Conservation (phyloP, 306 rosid species). For the Purshia tridentata region DNA sequence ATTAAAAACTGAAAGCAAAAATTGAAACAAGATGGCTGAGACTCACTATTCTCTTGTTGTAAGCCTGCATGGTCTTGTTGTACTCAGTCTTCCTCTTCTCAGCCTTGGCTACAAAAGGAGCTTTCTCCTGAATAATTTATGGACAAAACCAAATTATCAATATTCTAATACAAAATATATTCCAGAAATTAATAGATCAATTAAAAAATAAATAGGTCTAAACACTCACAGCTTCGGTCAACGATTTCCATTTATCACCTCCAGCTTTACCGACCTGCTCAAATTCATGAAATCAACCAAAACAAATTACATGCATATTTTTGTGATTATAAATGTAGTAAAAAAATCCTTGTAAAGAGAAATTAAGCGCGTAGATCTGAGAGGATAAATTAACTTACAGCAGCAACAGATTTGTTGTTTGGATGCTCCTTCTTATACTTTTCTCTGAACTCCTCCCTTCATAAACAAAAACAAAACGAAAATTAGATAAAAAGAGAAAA, state of each 20-base stretch:
- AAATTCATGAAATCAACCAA: neutral
- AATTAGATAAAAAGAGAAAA: neutral
- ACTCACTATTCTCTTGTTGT: conserved; percentile 56
- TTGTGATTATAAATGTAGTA: neutral
- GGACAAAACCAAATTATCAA: neutral
- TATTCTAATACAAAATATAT: neutral
- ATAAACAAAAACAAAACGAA: neutral
- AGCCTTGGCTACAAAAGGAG: conserved; percentile 65
- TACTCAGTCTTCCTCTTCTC: conserved; percentile 76
- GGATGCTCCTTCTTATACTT: conserved; percentile 76
- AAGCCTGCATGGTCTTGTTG: conserved; percentile 47
- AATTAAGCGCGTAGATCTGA: neutral
- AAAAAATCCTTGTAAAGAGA: neutral
- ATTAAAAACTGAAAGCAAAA: neutral
- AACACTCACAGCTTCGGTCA: conserved; percentile 79
- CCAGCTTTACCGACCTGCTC: conserved; percentile 88
- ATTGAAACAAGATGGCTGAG: too few relatives aligned
- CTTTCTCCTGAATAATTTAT: conserved; percentile 55
- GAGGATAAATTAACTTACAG: conserved; percentile 41
- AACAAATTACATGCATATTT: too few relatives aligned
- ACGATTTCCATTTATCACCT: conserved; percentile 69
- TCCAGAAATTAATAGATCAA: neutral
- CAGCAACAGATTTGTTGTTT: conserved; percentile 65
- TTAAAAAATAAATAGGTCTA: neutral
- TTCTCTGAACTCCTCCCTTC: conserved; percentile 80